These are phyloP conservation scores for Coniferiporia weirii DNA, from an alignment of 1,284 basidiomycete species.

Conservation along the genomic window DNA sequence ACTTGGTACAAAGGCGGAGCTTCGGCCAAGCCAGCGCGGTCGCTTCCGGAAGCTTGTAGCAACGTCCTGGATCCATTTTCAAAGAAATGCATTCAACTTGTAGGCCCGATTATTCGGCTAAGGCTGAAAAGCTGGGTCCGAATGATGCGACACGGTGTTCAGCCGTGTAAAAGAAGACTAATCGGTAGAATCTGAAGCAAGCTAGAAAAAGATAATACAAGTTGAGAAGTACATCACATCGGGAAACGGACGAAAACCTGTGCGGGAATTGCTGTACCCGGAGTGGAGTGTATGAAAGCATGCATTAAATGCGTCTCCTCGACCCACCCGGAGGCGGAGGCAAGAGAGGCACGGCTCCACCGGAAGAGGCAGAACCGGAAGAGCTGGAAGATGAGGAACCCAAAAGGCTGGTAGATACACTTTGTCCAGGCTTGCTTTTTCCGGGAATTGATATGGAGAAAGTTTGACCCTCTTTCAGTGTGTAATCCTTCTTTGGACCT, in stretches of 20 bases:
- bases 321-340: constrained; percentile 67
- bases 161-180: background rate
- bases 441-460: constrained; percentile 91
- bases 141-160: background rate
- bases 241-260: background rate
- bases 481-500: constrained; percentile 91
- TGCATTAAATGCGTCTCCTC: constrained; percentile 26
- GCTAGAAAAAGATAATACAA: background rate
- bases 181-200: background rate
- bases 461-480: constrained; percentile 93
- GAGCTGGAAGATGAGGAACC: constrained; percentile 22
- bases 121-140: background rate
- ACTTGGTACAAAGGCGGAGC: too few species aligned
- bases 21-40: too few species aligned
- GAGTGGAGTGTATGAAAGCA: background rate
- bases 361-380: constrained; percentile 22
- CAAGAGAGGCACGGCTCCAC: constrained; percentile 54
- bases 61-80: too few species aligned
- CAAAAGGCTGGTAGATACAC: constrained; percentile 31
- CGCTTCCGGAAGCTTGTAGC: too few species aligned
- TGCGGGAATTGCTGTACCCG: too few species aligned
- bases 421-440: constrained; percentile 35
- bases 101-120: background rate
- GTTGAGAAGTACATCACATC: background rate
- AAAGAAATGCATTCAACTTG: background rate